Percentiles rank a stretch among this genome's conserved stretches.
Evolutionary conservation across 345 rosid species (phyloP).

Genomic region (Hibiscus mutabilis): DNA sequence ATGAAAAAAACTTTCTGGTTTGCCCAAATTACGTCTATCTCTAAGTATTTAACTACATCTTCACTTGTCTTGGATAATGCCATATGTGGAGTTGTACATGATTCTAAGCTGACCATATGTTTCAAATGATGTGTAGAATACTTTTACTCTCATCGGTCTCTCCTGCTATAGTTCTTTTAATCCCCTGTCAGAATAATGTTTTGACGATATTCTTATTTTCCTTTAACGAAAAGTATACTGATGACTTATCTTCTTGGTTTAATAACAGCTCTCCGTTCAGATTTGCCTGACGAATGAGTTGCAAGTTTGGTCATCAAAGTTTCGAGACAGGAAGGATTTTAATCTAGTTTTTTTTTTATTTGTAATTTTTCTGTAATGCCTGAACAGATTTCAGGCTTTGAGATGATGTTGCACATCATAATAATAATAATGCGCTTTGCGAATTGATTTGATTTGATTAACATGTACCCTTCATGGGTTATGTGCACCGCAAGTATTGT

Average conservation of each 20-base stretch:
- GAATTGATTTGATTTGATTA: not conserved
- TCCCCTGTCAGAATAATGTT: not conserved
- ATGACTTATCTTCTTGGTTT: not conserved
- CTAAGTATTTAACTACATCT: not conserved
- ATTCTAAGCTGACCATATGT: not conserved
- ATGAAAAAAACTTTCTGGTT: not conserved
- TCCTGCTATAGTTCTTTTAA: not conserved
- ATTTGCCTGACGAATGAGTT: slow-evolving; percentile 2
- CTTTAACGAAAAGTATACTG: not conserved
- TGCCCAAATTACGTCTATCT: not conserved
- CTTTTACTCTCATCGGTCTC: not conserved
- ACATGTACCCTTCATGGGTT: not conserved
- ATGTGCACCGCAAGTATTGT: not conserved
- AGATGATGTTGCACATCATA: not conserved
- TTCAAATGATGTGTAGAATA: not conserved
- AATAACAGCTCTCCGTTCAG: slow-evolving; percentile 4
- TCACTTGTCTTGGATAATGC: not conserved
- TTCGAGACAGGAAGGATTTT: not conserved
- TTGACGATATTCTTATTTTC: not conserved
- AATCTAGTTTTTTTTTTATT: not conserved
- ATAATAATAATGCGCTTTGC: not conserved
- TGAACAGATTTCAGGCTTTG: not conserved
- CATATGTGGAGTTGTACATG: not conserved
- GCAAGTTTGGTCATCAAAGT: not conserved
- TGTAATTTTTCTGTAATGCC: not conserved